Evolutionary conservation across 495 filamentous ascomycete genomes (phyloP).

Genomic region (Hypoxylon fuscum): DNA sequence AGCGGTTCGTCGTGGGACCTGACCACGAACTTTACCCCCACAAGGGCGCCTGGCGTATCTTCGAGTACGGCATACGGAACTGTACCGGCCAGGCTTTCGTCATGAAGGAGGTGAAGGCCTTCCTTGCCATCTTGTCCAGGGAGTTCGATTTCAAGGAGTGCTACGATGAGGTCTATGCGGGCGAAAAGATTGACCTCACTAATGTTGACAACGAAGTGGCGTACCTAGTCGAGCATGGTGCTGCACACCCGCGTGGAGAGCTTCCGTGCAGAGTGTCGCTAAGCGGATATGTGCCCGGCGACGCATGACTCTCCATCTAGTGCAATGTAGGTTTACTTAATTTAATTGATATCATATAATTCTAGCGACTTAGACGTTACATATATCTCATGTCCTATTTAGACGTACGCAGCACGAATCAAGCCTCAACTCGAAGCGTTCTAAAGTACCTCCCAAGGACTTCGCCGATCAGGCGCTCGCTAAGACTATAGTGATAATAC

Average conservation of each 20-base stretch:
- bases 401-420: too few relatives aligned
- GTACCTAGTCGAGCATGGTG: constrained; percentile 38
- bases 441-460: too few relatives aligned
- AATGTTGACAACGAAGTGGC: constrained; percentile 40
- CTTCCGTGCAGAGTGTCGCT: constrained; percentile 39
- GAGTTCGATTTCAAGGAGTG: constrained; percentile 54
- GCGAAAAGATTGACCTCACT: constrained; percentile 35
- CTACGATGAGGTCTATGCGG: constrained; percentile 41
- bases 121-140: constrained; percentile 55
- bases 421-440: too few relatives aligned
- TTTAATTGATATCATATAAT: too few relatives aligned
- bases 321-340: neutral
- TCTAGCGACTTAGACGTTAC: too few relatives aligned
- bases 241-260: constrained; percentile 39
- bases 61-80: constrained; percentile 57
- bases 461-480: too few relatives aligned
- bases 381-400: too few relatives aligned
- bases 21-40: constrained; percentile 43
- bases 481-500: neutral
- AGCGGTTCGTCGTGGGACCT: constrained; percentile 49
- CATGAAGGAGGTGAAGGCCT: constrained; percentile 55
- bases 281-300: constrained; percentile 29
- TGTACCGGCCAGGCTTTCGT: constrained; percentile 65
- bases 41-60: constrained; percentile 60
- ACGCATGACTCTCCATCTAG: neutral